Evolutionary conservation across 768 basidiomycete genomes (phyloP), one percentile per base, ranked within the genome.

Genomic region (Tylopilus subfusipes): DNA sequence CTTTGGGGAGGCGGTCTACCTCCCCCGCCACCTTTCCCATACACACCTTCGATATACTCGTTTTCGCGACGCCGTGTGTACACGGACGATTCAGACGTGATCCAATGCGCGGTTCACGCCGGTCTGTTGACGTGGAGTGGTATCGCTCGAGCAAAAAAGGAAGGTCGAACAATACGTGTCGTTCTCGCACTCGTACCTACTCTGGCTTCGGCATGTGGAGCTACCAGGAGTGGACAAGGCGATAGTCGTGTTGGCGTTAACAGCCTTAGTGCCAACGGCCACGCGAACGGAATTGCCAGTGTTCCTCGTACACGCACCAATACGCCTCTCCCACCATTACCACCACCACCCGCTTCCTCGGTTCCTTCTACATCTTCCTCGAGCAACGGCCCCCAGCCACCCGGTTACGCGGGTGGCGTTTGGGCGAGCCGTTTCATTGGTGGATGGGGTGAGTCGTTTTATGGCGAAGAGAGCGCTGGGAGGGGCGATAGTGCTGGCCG

Each of bases 41-140:
- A 59, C 18, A 58, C 64, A 0, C 62, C 68, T 0, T 62, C 62
- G 3, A 54, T 60, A 34, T 61, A 62, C 53, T 66, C 64, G 4
- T 59, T 61, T 29, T 69, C 76, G 27, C 71, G 71, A 31, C 73
- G 82, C n/a, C 73, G 84, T 44, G 76, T 88, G 33, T 90, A 90
- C 70, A 90, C 88, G 0, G 87, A 90, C 68, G 88, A 90, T 68
- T 88, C 86, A 10, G 85, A 88, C 60, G 63, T 88, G 48, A 82
- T 87, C 63, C 63, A 85, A 38, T 85, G 84, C 52, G 86, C 84
- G 2, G 68, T 90, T 43, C 88, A 90, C 59, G 76, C 85, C 0
- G 88, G 88, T 8, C 65, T 73, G 45, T 63, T 78, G 31, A 70
- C 72, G 16, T 80, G 78, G 78, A 75, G 70, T 49, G 68, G 63